Evolutionary conservation across 192 early-diverging fungal species (phyloP), one percentile per base, ranked within the genome.

Genomic region (Rhizoclosmatium globosum): DNA sequence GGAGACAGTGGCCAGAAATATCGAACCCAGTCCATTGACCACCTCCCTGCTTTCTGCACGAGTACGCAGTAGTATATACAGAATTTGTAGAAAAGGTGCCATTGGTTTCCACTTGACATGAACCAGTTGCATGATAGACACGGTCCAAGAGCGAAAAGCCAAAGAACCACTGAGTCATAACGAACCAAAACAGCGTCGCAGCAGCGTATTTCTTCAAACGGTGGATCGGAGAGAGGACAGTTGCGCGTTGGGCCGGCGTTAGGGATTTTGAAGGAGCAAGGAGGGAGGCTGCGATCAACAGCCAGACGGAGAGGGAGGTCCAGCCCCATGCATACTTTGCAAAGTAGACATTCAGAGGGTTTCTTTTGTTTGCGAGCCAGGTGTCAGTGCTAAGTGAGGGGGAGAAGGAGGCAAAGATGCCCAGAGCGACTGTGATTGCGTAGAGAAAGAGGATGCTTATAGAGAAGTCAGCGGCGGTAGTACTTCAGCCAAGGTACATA

Each of bases 321-420:
- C 96, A 97, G 47, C 59, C 74, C 96, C 96, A 97, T 17, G 91
- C 95, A 43, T 83, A 82, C 85, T 97, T 97, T 71, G 91, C 95
- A 86, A 94, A 92, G 61, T 89, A 84, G 0, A 80, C 77, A 81
- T 97, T 97, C 61, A 97, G 82, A 64, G 91, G 71, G 83, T 95
- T 95, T 57, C 85, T 82, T 76, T 94, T 95, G 83, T 89, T 87
- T 21, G 89, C 86, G 77, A 94, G 92, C 60, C 83, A 77, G 3
- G 82, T 65, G 13, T 61, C 23, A 48, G 81, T 79, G 19, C 56
- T n/a, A 2, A 15, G 62, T 31, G 41, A 19, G 59, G 67, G 19
- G 2, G 53, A 21, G 9, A 80, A 72, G 11, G 41, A 46, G 2
- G 79, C 48, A 53, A 79, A 21, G 48, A 71, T 66, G 19, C 82